Conservation (phyloP, 208 protist genomes). For the Acanthamoeba culbertsoni region DNA sequence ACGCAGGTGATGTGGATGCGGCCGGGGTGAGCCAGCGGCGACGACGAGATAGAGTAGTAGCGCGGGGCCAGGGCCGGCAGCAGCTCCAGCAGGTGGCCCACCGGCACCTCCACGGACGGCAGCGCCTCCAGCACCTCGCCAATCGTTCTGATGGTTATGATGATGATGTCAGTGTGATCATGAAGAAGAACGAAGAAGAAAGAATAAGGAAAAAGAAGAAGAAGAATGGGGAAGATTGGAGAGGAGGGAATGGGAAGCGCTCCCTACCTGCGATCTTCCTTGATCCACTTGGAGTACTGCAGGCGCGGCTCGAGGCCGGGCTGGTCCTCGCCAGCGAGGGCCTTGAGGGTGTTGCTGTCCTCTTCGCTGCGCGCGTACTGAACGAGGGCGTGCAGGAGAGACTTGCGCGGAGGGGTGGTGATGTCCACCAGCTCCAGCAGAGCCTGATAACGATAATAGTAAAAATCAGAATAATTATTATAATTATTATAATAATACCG, state of each 20-base stretch:
- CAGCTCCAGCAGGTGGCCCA: constrained; percentile 74
- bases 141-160: constrained; percentile 17
- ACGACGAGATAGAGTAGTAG: constrained; percentile 96
- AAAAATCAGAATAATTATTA: no score
- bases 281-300: constrained; percentile 53
- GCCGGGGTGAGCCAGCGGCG: constrained; percentile 69
- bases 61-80: constrained; percentile 92
- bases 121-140: constrained; percentile 57
- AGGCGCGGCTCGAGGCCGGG: neutral
- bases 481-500: no score
- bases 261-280: constrained; percentile 31
- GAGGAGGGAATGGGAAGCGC: neutral
- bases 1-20: constrained; percentile 68
- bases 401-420: constrained; percentile 37
- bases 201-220: no score
- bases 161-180: neutral
- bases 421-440: constrained; percentile 47
- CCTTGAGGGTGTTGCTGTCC: constrained; percentile 46
- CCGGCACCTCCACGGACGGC: constrained; percentile 55
- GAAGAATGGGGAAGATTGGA: neutral
- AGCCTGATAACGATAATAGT: neutral
- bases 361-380: constrained; percentile 52
- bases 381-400: constrained; percentile 55
- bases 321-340: neutral
- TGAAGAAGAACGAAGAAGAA: neutral